Evolutionary conservation across 495 filamentous ascomycete genomes (phyloP), one percentile per base, ranked within the genome.

Genomic region (Melanomma pulvis-pyrius): DNA sequence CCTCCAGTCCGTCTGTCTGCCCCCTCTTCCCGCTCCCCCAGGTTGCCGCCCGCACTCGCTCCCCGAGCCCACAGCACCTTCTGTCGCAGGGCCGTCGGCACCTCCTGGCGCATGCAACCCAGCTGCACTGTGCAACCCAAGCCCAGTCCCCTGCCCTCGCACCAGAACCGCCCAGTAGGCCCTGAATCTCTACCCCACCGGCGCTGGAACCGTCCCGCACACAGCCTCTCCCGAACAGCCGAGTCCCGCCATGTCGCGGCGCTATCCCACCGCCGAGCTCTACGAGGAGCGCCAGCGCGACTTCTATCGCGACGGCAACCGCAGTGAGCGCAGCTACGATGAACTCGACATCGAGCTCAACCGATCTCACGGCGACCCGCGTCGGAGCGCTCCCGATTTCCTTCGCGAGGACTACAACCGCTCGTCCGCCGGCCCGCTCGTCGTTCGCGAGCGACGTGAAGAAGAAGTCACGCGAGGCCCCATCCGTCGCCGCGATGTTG

Each of bases 331-430:
- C 19, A 66, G 70, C 61, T 74, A 77, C 62, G 74, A 77, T 13
- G 75, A 79, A 8, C 61, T 79, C 25, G 76, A 79, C 62, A 34
- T 77, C 56, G 75, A 77, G 46, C 65, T 76, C 41, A 36, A 30
- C 24, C 66, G 55, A 12, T 44, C 36, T 19, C 64, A 53, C n/a
- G 44, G 61, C 17, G 63, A 71, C 65, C 71, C 56, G 58, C 66
- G 64, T 50, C 76, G 75, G 15, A 69, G 73, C 26, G 72, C 76
- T n/a, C 82, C 82, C 32, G 83, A 84, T 12, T 86, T 86, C 68
- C 70, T 86, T 15, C 77, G 79, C 54, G 82, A 84, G 12, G 84
- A 84, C 63, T 84, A 83, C 63, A 79, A 78, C 32, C 71, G 73
- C 60, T 71, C 71, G n/a, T 71, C 72, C 49, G 74, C 77, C 30